Evolutionary conservation across 192 early-diverging fungal genomes (phyloP).

Genomic region (Gonapodya sp.): DNA sequence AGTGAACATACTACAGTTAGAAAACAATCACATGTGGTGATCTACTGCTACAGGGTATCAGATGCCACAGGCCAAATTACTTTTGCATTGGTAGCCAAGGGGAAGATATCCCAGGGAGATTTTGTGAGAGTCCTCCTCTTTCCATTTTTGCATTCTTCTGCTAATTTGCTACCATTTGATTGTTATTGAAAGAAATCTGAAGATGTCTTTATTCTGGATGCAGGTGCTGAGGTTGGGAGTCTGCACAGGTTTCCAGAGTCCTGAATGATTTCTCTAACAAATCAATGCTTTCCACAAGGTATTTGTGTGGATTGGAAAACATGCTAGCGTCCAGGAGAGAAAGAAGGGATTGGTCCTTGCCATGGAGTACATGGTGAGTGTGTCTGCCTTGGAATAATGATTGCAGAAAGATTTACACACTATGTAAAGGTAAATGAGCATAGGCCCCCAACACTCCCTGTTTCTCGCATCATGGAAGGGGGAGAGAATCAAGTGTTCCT

Average conservation of each 20-base stretch:
- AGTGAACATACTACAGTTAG: too few relatives aligned
- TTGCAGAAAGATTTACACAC: background rate
- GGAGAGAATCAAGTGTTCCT: conserved; percentile 48
- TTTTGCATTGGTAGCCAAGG: background rate
- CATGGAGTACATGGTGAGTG: conserved; percentile 13
- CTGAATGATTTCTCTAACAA: background rate
- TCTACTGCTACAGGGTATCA: background rate
- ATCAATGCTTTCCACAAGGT: conserved; percentile 12
- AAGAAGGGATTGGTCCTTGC: conserved; percentile 47
- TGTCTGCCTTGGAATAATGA: background rate
- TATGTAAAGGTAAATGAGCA: conserved; percentile 20
- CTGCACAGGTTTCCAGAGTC: background rate
- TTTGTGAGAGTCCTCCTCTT: background rate
- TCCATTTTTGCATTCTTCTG: too few relatives aligned
- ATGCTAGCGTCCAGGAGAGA: conserved; percentile 41
- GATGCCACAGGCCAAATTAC: background rate
- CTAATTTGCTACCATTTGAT: background rate
- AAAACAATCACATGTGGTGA: too few relatives aligned
- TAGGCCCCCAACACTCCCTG: conserved; percentile 40
- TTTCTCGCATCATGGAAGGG: conserved; percentile 59
- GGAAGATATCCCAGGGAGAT: background rate
- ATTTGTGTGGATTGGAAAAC: conserved; percentile 49
- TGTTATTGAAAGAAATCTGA: conserved; percentile 23
- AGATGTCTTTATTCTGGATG: conserved; percentile 64
- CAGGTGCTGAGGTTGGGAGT: conserved; percentile 31